Percentiles rank a stretch among this genome's conserved stretches.
Conservation (phyloP, 1,139 yeast species). For the Geotrichum macrosporum region DNA sequence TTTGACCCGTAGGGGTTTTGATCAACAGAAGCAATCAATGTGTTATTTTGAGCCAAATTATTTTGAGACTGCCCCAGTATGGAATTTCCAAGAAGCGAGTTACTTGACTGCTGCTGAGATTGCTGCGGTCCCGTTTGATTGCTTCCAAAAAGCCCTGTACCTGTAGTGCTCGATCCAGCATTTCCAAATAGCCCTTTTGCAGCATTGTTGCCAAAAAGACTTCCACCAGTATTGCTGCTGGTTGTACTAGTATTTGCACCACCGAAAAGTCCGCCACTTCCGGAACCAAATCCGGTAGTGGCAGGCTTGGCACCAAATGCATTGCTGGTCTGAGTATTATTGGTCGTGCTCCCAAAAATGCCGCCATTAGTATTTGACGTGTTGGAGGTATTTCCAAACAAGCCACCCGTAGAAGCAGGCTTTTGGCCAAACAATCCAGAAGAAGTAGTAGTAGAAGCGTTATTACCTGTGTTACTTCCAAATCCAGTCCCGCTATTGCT, state of each 20-base stretch:
- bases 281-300: slow-evolving; percentile 13
- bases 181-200: slow-evolving; percentile 33
- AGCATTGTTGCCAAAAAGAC: slow-evolving; percentile 21
- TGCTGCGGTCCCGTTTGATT: slow-evolving; percentile 21
- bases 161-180: slow-evolving; percentile 19
- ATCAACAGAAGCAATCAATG: slow-evolving; percentile 44
- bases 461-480: slow-evolving; percentile 13
- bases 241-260: slow-evolving; percentile 14
- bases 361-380: slow-evolving; percentile 33
- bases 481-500: slow-evolving; percentile 27
- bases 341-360: slow-evolving; percentile 12
- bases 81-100: slow-evolving; percentile 22
- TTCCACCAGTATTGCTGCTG: slow-evolving; percentile 6
- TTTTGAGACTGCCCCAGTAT: slow-evolving; percentile 7
- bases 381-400: slow-evolving; percentile 28
- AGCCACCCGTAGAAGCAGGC: slow-evolving; percentile 23
- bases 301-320: slow-evolving; percentile 23
- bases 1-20: slow-evolving; percentile 73
- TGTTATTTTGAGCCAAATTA: neutral
- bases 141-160: slow-evolving; percentile 41
- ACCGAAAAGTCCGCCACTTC: slow-evolving; percentile 22
- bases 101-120: slow-evolving; percentile 19
- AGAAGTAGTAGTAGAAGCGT: slow-evolving; percentile 21
- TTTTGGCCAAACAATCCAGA: slow-evolving; percentile 42
- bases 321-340: slow-evolving; percentile 15